Base-by-base conservation (phyloP, 176 grass and related monocot genomes). In the Oryza glaberrima region DNA sequence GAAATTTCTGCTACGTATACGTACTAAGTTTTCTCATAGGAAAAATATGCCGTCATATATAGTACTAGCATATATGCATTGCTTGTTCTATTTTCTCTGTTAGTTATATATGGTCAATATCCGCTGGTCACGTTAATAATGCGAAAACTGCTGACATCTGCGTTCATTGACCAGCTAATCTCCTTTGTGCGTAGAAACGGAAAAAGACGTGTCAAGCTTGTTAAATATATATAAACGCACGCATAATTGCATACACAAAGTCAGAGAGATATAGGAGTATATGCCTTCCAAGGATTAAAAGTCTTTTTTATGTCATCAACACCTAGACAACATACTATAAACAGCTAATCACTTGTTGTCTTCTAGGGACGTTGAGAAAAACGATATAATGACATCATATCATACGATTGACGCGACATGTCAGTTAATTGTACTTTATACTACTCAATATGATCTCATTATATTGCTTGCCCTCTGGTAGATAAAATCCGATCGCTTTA, bases 151-250 rank as follows among this genome's bases (percentile, higher is more conserved):
- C 65, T 38, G 65, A 52, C 8, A 49, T 6, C 11, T 81, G 26
- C 67, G 6, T 72, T 1, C 41, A 52, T 71, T 72, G 49, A 71
- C 79, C 76, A 45, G 41, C 69, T 12, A 38, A 68, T 26, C 46
- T 40, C 66, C 30, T 54, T 54, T 9, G 2, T 4, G 26, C 9
- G 43, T 11, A 44, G 32, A 69, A 47, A 19, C 13, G 25, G 47
- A 30, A 26, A 28, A 49, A 30, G 41, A 9, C 26, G 11, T 36
- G 28, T 68, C 26, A 69, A 51, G 36, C 45, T 58, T 49, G 28
- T 81, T 69, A 36, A 22, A 23, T 49, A 81, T 14, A 81, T 14
- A n/a, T 13, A 12, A 6, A 34, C 56, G n/a, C 56, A 60, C 56
- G 56, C 56, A 60, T n/a, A 60, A 56, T 56, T 56, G 51, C 54